A percentile compares a stretch with the other conserved stretches of the same genome.
Evolutionary conservation across 202 grass and related monocot genomes (phyloP).

Genomic region (Hordeum pubiflorum): DNA sequence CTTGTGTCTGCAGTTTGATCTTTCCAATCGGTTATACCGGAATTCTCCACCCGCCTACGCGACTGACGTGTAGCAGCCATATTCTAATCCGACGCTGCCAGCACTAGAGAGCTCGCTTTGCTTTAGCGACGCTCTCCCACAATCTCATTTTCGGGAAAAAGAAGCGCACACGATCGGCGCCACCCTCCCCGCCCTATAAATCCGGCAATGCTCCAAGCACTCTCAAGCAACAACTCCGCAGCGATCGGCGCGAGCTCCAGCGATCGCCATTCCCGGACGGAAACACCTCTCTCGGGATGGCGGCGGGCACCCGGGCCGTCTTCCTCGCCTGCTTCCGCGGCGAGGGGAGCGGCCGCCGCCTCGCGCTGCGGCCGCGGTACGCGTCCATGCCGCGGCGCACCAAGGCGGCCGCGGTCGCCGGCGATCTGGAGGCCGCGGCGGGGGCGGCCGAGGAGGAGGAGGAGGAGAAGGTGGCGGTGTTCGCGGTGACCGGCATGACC

Average conservation of each 20-base stretch:
- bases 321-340: constrained; percentile 43
- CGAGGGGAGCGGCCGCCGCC: constrained; percentile 24
- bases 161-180: neutral
- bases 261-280: neutral
- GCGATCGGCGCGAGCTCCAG: neutral
- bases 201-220: neutral
- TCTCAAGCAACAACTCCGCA: neutral
- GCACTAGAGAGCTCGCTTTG: neutral
- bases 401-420: constrained; percentile 3
- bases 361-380: constrained; percentile 60
- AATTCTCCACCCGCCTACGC: neutral
- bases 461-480: constrained; percentile 44
- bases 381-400: constrained; percentile 63
- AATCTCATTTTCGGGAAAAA: neutral
- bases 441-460: constrained; percentile 7
- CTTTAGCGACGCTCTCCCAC: neutral
- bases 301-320: constrained; percentile 23
- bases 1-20: neutral
- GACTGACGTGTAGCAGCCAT: neutral
- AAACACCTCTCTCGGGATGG: constrained; percentile 1
- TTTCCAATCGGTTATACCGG: neutral
- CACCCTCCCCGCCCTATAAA: neutral
- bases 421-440: constrained; percentile 45
- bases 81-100: neutral
- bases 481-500: constrained; percentile 72